These are phyloP conservation scores for Trichoderma simmonsii DNA, from an alignment of 2,329 filamentous ascomycete genomes.

Conservation along the genomic window DNA sequence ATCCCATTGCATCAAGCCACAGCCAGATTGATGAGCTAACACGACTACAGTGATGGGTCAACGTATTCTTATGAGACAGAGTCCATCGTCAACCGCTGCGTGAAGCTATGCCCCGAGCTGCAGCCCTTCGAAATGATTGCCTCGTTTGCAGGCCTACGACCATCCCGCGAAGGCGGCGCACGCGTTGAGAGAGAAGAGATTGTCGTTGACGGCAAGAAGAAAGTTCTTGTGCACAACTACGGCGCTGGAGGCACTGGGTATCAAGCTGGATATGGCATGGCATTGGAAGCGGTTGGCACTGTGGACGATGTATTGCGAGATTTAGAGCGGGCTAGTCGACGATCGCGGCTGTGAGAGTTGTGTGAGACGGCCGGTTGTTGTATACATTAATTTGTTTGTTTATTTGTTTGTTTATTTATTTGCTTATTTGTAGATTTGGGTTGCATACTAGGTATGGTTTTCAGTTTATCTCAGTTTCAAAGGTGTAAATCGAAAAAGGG, in stretches of 20 bases:
- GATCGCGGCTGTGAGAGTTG: conserved; percentile 4
- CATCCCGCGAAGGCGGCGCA: conserved; percentile 40
- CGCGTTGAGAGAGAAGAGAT: conserved; percentile 42
- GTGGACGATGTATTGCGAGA: conserved; percentile 29
- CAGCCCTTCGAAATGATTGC: conserved; percentile 32
- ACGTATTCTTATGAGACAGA: conserved; percentile 37
- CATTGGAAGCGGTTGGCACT: conserved; percentile 33
- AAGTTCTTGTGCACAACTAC: conserved; percentile 40
- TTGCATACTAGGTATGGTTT: background rate
- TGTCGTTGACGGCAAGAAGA: conserved; percentile 24
- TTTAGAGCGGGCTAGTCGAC: background rate
- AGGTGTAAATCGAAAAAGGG: background rate
- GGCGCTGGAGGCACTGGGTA: conserved; percentile 46
- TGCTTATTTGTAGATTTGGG: background rate
- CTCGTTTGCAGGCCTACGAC: conserved; percentile 33
- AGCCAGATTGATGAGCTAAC: background rate
- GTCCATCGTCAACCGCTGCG: conserved; percentile 37
- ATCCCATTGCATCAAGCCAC: background rate
- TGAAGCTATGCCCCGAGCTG: conserved; percentile 32
- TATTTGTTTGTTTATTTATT: background rate
- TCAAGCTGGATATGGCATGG: conserved; percentile 43
- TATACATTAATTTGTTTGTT: background rate
- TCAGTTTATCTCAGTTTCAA: background rate
- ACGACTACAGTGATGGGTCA: conserved; percentile 28
- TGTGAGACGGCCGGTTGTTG: background rate